A percentile compares a stretch with the other conserved stretches of the same genome.
Conservation (phyloP, 2,329 filamentous ascomycete genomes). For the Fusarium citri region DNA sequence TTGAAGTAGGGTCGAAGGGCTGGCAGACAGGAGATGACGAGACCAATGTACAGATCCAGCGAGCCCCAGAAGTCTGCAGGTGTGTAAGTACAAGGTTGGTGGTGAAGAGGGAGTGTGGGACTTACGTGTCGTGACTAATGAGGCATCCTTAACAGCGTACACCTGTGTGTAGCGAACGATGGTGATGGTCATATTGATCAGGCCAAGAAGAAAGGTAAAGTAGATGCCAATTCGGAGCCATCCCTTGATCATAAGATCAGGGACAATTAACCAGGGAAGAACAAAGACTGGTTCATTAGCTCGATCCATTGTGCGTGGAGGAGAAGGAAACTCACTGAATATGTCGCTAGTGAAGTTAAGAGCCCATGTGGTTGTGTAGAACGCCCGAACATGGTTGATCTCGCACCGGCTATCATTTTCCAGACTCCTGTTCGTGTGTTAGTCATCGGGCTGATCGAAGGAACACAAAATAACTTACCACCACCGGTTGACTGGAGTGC, state of each 20-base stretch:
- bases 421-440: background rate
- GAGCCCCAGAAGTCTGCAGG: conserved; percentile 17
- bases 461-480: background rate
- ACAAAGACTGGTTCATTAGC: conserved; percentile 14
- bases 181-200: conserved; percentile 21
- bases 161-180: conserved; percentile 19
- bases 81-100: background rate
- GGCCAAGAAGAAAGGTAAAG: conserved; percentile 24
- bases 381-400: no score
- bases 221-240: conserved; percentile 10
- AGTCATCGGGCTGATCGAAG: no score
- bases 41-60: conserved; percentile 16
- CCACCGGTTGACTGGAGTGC: conserved; percentile 14
- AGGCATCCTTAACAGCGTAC: background rate
- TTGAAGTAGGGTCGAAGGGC: conserved; percentile 29
- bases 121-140: conserved; percentile 2
- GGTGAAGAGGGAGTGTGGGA: accelerated
- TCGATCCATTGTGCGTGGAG: accelerated
- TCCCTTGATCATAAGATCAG: conserved; percentile 25
- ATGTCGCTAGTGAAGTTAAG: conserved; percentile 30
- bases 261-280: conserved; percentile 17
- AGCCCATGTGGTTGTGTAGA: conserved; percentile 3
- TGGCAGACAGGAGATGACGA: conserved; percentile 25
- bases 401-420: background rate
- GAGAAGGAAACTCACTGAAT: background rate